phyloP scores from a whole-genome alignment of 2,329 filamentous ascomycete species.

The Talaromyces sp. region DNA sequence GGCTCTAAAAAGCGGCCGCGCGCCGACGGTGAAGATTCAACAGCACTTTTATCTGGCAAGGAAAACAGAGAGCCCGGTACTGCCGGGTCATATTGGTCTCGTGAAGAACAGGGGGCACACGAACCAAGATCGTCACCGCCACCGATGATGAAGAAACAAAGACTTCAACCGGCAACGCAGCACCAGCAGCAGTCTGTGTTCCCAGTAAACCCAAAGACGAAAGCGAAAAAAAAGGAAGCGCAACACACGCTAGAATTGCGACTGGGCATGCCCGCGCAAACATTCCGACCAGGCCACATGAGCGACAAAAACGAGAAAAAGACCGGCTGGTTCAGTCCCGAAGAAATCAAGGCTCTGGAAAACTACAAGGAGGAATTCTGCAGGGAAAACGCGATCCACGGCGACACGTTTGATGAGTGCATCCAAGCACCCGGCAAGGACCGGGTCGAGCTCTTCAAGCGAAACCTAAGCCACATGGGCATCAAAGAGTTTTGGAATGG shows the following conservation, averaged over 20 bases:
- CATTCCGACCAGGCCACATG: conserved; percentile 5
- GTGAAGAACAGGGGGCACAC: not conserved
- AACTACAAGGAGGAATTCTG: conserved; percentile 30
- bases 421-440: conserved; percentile 29
- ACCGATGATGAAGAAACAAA: not conserved
- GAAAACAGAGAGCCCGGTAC: not conserved
- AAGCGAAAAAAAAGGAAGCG: not conserved
- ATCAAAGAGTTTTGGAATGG: conserved; percentile 33
- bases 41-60: not conserved
- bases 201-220: not conserved
- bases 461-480: conserved; percentile 14
- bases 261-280: not conserved
- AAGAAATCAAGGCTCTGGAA: conserved; percentile 28
- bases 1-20: not conserved
- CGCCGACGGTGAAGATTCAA: not conserved
- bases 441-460: conserved; percentile 19
- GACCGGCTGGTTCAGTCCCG: conserved; percentile 26
- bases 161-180: not conserved
- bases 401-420: conserved; percentile 25
- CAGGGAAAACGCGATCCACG: conserved; percentile 20
- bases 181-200: not conserved
- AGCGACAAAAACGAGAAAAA: conserved; percentile 14
- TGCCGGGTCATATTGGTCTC: not conserved
- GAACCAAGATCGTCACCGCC: not conserved
- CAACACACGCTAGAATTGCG: not conserved